These are phyloP conservation scores for Hymenochaete sp. DNA, from an alignment of 1,284 basidiomycete genomes.

Conservation along the genomic window DNA sequence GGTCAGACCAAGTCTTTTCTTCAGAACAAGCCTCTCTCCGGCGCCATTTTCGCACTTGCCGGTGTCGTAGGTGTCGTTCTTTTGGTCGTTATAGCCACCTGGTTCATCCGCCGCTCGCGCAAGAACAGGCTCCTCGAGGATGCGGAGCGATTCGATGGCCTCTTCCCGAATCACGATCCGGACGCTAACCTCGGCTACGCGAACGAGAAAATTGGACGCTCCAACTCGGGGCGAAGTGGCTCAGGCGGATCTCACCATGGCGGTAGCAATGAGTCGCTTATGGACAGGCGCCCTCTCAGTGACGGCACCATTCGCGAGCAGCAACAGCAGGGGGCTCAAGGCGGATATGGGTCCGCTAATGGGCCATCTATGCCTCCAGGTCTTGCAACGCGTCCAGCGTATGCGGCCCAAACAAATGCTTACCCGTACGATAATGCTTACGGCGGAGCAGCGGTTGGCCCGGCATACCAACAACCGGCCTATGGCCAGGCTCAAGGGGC, in stretches of 20 bases:
- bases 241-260: constrained; percentile 1
- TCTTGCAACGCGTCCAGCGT: not conserved
- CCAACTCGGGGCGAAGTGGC: constrained; percentile 10
- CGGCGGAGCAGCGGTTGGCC: not conserved
- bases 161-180: constrained; percentile 5
- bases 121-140: constrained; percentile 34
- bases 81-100: constrained; percentile 37
- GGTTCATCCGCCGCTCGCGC: constrained; percentile 40
- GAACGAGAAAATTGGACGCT: constrained; percentile 7
- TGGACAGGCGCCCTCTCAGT: constrained; percentile 2
- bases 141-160: constrained; percentile 10
- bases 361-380: not conserved
- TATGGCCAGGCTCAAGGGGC: not conserved
- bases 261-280: constrained; percentile 11
- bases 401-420: not conserved
- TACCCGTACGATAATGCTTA: not conserved
- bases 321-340: not conserved
- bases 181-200: constrained; percentile 2
- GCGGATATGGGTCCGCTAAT: not conserved
- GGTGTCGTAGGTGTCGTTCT: constrained; percentile 43
- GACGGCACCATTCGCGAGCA: constrained; percentile 5
- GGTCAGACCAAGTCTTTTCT: constrained; percentile 38
- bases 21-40: constrained; percentile 51
- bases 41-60: constrained; percentile 46
- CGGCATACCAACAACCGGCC: not conserved